Evolutionary conservation across 352 stramenopile genomes (phyloP).

Genomic region (Phytophthora pseudosyringae): DNA sequence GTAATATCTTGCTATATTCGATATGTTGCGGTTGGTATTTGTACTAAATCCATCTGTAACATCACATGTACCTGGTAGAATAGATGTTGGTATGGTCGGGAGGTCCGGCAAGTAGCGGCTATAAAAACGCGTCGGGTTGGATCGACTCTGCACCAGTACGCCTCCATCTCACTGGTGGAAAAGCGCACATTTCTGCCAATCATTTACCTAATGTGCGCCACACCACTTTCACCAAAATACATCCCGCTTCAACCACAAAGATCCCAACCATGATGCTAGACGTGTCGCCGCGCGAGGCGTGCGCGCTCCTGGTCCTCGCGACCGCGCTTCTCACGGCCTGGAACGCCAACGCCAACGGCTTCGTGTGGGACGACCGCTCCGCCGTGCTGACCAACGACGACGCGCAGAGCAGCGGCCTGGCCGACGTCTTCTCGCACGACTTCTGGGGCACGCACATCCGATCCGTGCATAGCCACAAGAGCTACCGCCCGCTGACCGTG

Average conservation of each 20-base stretch:
- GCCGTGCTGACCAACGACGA: slow-evolving; percentile 77
- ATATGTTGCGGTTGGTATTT: background rate
- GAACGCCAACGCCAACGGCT: slow-evolving; percentile 63
- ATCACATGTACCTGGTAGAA: background rate
- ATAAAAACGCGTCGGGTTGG: slow-evolving; percentile 37
- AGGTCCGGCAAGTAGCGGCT: slow-evolving; percentile 8
- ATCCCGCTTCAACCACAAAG: slow-evolving; percentile 13
- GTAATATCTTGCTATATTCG: background rate
- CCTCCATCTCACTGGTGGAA: slow-evolving; percentile 22
- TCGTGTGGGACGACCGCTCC: slow-evolving; percentile 92
- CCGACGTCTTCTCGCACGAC: slow-evolving; percentile 76
- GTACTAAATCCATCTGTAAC: background rate
- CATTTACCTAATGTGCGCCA: background rate
- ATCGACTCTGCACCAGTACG: slow-evolving; percentile 4
- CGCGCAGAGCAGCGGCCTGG: slow-evolving; percentile 43
- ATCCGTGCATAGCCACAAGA: slow-evolving; percentile 81
- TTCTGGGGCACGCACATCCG: slow-evolving; percentile 88
- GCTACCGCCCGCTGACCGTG: slow-evolving; percentile 85
- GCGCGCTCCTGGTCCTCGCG: slow-evolving; percentile 28
- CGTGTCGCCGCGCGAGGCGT: slow-evolving; percentile 19
- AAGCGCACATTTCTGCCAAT: background rate
- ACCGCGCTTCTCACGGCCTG: slow-evolving; percentile 56
- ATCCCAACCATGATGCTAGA: slow-evolving; percentile 29
- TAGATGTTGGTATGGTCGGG: background rate
- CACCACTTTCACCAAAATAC: slow-evolving; percentile 2